These are phyloP conservation scores for Oemleria cerasiformis DNA, from an alignment of 306 rosid species.

Conservation along the genomic window DNA sequence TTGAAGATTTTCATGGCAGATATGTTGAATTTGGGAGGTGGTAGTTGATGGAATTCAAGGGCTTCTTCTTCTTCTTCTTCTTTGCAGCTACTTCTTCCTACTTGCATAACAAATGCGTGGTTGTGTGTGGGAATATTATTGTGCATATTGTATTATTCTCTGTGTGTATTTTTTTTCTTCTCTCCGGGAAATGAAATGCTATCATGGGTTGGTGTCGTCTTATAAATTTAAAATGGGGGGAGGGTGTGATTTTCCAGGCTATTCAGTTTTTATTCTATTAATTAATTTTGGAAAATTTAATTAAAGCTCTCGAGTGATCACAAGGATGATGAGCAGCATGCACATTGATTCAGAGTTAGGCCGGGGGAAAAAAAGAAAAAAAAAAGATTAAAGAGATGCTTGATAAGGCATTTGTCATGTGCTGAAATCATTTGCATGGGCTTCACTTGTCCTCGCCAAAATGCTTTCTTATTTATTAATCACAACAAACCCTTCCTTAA, in stretches of 20 bases:
- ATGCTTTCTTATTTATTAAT: slow-evolving; percentile 12
- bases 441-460: slow-evolving; percentile 42
- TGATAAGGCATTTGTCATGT: slow-evolving; percentile 42
- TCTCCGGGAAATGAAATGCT: slow-evolving; percentile 69
- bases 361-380: too few species aligned
- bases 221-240: slow-evolving; percentile 22
- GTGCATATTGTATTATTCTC: slow-evolving; percentile 56
- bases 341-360: neutral
- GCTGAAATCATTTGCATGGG: slow-evolving; percentile 57
- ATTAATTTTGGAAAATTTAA: slow-evolving; percentile 14
- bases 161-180: slow-evolving; percentile 14
- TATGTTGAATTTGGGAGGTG: slow-evolving; percentile 31
- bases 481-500: slow-evolving; percentile 4
- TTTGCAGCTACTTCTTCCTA: neutral
- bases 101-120: slow-evolving; percentile 39
- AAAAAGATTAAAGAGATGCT: neutral
- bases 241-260: slow-evolving; percentile 32
- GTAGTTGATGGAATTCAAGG: slow-evolving; percentile 4
- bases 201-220: slow-evolving; percentile 45
- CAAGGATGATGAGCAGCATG: slow-evolving; percentile 12
- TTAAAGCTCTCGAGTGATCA: neutral
- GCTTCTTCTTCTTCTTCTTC: neutral
- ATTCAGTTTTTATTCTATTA: slow-evolving; percentile 21
- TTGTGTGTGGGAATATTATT: slow-evolving; percentile 16
- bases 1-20: slow-evolving; percentile 65